Base-by-base conservation (phyloP, 116 monocot species). In the Posidonia oceanica region DNA sequence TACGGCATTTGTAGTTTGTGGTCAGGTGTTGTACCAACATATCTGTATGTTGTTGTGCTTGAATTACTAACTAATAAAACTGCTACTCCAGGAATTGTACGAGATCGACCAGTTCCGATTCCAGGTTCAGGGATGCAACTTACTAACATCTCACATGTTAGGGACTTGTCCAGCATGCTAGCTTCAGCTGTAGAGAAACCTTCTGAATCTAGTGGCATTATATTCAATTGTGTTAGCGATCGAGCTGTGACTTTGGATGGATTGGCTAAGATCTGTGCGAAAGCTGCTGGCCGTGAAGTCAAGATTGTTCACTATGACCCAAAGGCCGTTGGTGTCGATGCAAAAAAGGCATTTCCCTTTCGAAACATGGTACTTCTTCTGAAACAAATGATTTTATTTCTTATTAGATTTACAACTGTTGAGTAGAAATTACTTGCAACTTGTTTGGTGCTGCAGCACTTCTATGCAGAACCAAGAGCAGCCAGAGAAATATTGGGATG, bases 41-140 rank as follows among this genome's bases (percentile, higher is more conserved):
- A 7, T 48, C 12, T 48, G 48, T 48, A 6, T 48, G 48, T 12
- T 10, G 48, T 48, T 48, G 48, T 10, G 7, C 48, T 48, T 48
- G 48, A 48, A 20, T 6, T 17, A 57, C 57, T 14, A 16, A 12
- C 57, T 58, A 58, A 21, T 21, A 6, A 17, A 7, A n/a, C 58
- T 58, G 58, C 20, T 13, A 11, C 4, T 69, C 16, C 74, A 96
- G 96, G 96, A 74, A 96, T 96, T 67, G 91, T 89, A 23, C 86
- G 96, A 29, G 81, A 74, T 20, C 79, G 92, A 75, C 87, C 87
- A 52, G 82, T 96, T 72, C 91, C 71, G 3, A 79, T 96, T 60
- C 91, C 96, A 21, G 96, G 87, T 40, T 89, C 89, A 22, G 96
- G 96, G 68, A 89, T 96, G 91, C 91, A 96, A 72, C 82, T 96